Evolutionary conservation across 2,329 filamentous ascomycete species (phyloP), one percentile per base, ranked within the genome.

Genomic region (Colletotrichum filicis): DNA sequence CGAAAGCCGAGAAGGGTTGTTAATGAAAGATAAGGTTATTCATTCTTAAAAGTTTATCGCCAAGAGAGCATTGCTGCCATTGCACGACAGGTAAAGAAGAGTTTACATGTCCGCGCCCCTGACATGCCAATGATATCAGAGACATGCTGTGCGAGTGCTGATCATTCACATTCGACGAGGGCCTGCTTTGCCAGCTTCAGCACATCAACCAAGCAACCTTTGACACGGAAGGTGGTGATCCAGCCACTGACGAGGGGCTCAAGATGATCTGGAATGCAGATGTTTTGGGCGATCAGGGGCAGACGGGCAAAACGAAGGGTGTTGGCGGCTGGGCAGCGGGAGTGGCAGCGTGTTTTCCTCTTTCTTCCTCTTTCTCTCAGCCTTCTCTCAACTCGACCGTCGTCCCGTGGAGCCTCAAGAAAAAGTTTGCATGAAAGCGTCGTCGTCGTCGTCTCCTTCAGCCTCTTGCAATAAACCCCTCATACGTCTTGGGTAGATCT

Each of bases 241-340:
- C 62, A 57, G 32, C 62, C 62, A 65, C 32, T 19, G 53, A 56
- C 62, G 62, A 56, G 16, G 49, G 62, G 5, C 37, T 49, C 52
- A 46, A 24, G 52, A 22, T 11, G 49, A 28, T 42, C 16, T 56
- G 62, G 62, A 65, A 65, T 24, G 62, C 62, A 42, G 30, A 28
- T 42, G 62, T n/a, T 42, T 42, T 42, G 52, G 32, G 16, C 16
- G 19, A 22, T 65, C 49, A 56, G 22, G 32, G 62, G 46, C 28
- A 19, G 16, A 26, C 28, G 30, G 55, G 42, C 24, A 11, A 32
- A 16, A 19, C 19, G 14, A 2, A 14, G 4, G 16, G 37, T 62
- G 37, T 42, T 42, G 37, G 37, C 37, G 14, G 37, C 37, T 62
- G 11, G 52, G 37, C 16, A 7, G 9, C 8, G 42, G 42, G 16